Evolutionary conservation across 371 early-diverging fungal species (phyloP), one percentile per base, ranked within the genome.

Genomic region (Parasitella parasitica): DNA sequence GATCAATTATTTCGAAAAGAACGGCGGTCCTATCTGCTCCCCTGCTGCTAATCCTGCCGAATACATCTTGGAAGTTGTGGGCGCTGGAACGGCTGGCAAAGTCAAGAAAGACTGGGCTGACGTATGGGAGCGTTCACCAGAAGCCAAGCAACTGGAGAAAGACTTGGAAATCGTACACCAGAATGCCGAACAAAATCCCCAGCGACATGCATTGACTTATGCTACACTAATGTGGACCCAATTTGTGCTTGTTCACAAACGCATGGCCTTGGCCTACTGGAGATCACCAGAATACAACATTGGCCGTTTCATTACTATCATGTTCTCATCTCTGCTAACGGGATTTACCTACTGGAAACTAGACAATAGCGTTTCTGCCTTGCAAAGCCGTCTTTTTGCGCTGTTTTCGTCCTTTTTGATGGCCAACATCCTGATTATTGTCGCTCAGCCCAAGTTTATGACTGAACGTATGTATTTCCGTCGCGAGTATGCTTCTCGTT

Each of bases 341-440:
- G 85, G 86, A 57, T 66, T 83, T 20, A 75, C 80, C 6, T 91
- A 84, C 66, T 86, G 73, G 79, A 78, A 84, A 34, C 63, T 82
- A 5, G 73, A 70, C 12, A n/a, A 63, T 34, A 66, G 82, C 16
- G 62, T 80, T 3, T 61, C 75, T 6, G 88, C 87, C 34, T 68
- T 86, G 26, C 85, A 84, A 53, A 84, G 83, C 59, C 77, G 84
- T 39, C 71, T 86, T 15, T 89, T 90, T 66, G 86, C 86, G 7
- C 66, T 90, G 15, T 90, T 89, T 70, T 70, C 80, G 72, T 77
- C 86, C 13, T 73, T 85, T 35, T 76, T 83, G 22, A 72, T 90
- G 60, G 85, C 63, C 30, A 64, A 57, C 20, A 72, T 81, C 16
- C 28, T 70, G 34, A 67, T 70, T 63, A 70, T 70, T 34, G 28